Evolutionary conservation across 75 land plant genomes (phyloP), one percentile per base, ranked within the genome.

Genomic region (Adiantum capillusveneris): DNA sequence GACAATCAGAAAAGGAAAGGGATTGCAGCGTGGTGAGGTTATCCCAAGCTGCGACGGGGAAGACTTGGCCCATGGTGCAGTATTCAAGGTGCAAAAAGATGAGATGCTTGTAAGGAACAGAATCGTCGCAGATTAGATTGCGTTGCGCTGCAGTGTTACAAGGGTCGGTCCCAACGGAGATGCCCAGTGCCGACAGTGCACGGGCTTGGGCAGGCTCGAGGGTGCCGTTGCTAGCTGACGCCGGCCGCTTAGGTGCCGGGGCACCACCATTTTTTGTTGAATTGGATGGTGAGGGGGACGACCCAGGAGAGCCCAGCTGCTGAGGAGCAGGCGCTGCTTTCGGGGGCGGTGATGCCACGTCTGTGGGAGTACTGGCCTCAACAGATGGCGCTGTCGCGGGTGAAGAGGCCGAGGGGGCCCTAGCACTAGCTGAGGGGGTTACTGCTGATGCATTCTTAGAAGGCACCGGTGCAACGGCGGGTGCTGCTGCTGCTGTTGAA

Each of bases 41-140:
- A 1, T 60, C 46, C 60, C 84, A 68, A 45, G 83, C 81, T 11
- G 82, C 78, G 43, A 60, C 20, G 41, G 88, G 66, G 43, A 90
- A 60, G 0, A 63, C 53, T 36, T 86, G 59, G 50, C 76, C 83
- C 27, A 56, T 59, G 9, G 92, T 75, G 80, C 96, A 90, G 79
- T 86, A 81, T 50, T 75, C 58, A 48, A 90, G 75, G 25, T 41
- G 61, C 62, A 90, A 81, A 31, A 75, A 64, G 58, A 78, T 24
- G 48, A 90, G 66, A 71, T 86, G 96, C 58, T 81, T 75, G 69
- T 70, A 71, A 17, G 92, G 85, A 9, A 49, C 13, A 30, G 73
- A 68, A 60, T 44, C 1, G 76, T 90, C 88, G 25, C 79, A 76
- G 9, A 52, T 46, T 22, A 53, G 11, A 19, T 71, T 62, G 6